Conservation (phyloP, 441 rosid species). For the Macaranga tanarius region DNA sequence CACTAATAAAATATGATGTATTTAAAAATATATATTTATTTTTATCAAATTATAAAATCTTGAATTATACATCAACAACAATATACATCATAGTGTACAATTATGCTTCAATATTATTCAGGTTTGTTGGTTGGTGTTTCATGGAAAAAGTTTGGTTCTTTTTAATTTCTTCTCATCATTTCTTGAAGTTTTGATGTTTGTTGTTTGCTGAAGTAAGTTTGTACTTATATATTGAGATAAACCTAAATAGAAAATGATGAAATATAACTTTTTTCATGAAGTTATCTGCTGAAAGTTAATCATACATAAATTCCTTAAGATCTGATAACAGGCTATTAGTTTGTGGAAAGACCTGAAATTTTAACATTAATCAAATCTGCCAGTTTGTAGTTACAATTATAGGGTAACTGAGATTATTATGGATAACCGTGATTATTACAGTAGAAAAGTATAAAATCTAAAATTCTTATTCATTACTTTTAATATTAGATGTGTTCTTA, state of each 20-base stretch:
- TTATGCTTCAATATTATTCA: constrained; percentile 16
- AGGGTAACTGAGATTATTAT: background rate
- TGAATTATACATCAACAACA: no score
- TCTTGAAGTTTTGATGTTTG: background rate
- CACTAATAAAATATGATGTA: no score
- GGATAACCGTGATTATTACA: no score
- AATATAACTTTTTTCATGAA: background rate
- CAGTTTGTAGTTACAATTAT: background rate
- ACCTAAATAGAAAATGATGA: background rate
- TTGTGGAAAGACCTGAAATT: background rate
- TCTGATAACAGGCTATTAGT: background rate
- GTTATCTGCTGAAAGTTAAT: background rate
- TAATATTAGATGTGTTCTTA: background rate
- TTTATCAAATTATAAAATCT: no score
- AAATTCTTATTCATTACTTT: background rate
- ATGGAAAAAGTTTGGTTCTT: constrained; percentile 8
- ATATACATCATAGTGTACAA: no score
- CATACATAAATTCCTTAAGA: background rate
- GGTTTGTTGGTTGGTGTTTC: constrained; percentile 7
- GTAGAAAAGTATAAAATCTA: background rate
- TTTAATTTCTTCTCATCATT: background rate
- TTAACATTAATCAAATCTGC: background rate
- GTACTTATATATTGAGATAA: no score
- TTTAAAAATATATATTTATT: no score
- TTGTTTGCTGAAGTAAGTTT: background rate